These are phyloP conservation scores for Spiromastix sp. DNA, from an alignment of 2,329 filamentous ascomycete genomes.

Conservation along the genomic window DNA sequence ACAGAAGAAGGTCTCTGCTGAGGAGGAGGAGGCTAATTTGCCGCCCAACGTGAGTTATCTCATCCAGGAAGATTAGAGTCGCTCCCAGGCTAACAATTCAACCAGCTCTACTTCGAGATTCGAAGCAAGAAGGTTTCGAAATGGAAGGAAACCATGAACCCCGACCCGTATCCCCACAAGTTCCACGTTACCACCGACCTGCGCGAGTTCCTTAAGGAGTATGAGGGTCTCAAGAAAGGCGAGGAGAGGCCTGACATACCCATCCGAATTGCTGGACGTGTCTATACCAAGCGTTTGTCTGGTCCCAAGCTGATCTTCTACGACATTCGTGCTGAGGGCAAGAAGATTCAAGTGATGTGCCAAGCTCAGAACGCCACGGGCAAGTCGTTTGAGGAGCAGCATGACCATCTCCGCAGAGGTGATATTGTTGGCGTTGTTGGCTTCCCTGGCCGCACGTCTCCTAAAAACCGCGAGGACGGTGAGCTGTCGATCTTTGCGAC, in stretches of 20 bases:
- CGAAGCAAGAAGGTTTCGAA: slow-evolving; percentile 73
- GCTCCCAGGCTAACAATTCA: no score
- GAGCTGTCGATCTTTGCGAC: slow-evolving; percentile 90
- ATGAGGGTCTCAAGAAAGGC: slow-evolving; percentile 70
- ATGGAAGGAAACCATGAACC: slow-evolving; percentile 60
- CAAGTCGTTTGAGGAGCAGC: slow-evolving; percentile 72
- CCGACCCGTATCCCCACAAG: slow-evolving; percentile 87
- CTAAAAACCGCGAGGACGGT: slow-evolving; percentile 79
- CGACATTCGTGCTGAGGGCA: slow-evolving; percentile 65
- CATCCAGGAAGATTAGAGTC: slow-evolving; percentile 10
- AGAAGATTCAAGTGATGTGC: slow-evolving; percentile 83
- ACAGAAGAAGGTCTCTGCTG: slow-evolving; percentile 47
- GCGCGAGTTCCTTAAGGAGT: slow-evolving; percentile 67
- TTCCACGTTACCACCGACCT: slow-evolving; percentile 81
- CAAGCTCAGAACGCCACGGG: slow-evolving; percentile 69
- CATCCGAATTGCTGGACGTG: slow-evolving; percentile 70
- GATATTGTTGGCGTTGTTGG: slow-evolving; percentile 87
- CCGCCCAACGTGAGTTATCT: slow-evolving; percentile 54
- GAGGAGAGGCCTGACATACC: slow-evolving; percentile 67
- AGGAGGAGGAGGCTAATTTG: slow-evolving; percentile 60
- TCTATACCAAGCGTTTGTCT: slow-evolving; percentile 76
- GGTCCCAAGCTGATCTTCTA: slow-evolving; percentile 88
- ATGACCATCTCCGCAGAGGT: slow-evolving; percentile 78
- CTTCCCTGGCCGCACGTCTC: slow-evolving; percentile 73
- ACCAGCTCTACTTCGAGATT: slow-evolving; percentile 89